phyloP scores from a whole-genome alignment of 106 monocot genomes.

The Dioscorea zingiberensis region DNA sequence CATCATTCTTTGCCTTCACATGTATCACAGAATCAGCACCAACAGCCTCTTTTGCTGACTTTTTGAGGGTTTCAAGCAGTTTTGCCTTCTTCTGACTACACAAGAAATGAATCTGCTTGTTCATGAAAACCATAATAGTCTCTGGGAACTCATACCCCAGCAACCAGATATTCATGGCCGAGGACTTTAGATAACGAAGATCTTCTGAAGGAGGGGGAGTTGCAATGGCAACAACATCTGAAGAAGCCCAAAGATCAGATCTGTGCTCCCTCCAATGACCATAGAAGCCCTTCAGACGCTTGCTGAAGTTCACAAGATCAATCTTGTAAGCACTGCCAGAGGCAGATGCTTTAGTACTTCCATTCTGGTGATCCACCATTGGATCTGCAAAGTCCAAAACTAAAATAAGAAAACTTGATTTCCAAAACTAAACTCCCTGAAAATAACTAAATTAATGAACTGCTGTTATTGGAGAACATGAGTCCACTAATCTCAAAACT shows the following conservation, averaged over 20 bases:
- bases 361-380: constrained; percentile 45
- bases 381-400: not conserved
- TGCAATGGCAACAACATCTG: constrained; percentile 65
- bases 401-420: too few species aligned
- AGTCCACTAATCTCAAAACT: too few species aligned
- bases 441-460: too few species aligned
- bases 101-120: constrained; percentile 79
- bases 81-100: constrained; percentile 85
- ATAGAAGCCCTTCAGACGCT: constrained; percentile 68
- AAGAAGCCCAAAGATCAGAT: constrained; percentile 47
- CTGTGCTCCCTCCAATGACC: constrained; percentile 66
- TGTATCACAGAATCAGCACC: constrained; percentile 69
- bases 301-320: constrained; percentile 58
- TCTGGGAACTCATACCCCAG: constrained; percentile 96
- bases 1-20: constrained; percentile 74
- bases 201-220: constrained; percentile 92
- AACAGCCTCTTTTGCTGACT: constrained; percentile 62
- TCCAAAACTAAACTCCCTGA: too few species aligned
- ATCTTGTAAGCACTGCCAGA: constrained; percentile 43
- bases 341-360: constrained; percentile 19
- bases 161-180: constrained; percentile 86
- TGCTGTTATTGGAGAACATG: too few species aligned
- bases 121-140: constrained; percentile 93
- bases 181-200: constrained; percentile 86
- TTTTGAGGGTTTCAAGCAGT: constrained; percentile 64